Conservation (phyloP, 805 yeast genomes). For the Ogataea angusta region DNA sequence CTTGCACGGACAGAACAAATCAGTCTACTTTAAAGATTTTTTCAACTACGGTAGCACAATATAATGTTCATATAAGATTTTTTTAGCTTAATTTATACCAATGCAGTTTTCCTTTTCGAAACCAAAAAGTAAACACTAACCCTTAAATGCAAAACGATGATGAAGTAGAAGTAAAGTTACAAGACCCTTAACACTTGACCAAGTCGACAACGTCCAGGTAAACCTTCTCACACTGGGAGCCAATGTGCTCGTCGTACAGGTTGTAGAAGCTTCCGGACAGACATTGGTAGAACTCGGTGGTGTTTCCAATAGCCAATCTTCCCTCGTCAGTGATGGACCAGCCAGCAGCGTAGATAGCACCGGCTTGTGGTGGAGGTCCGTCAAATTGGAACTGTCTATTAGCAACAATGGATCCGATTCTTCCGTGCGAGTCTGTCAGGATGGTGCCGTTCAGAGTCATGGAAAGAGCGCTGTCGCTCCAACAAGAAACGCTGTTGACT, state of each 20-base stretch:
- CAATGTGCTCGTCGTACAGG: slow-evolving; percentile 49
- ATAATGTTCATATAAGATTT: slow-evolving; percentile 3
- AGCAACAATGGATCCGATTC: slow-evolving; percentile 59
- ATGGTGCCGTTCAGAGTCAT: slow-evolving; percentile 41
- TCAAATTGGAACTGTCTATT: slow-evolving; percentile 66
- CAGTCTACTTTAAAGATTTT: neutral
- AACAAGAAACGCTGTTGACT: slow-evolving; percentile 35
- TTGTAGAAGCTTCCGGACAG: slow-evolving; percentile 56
- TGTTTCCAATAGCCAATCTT: slow-evolving; percentile 49
- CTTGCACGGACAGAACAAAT: slow-evolving; percentile 1
- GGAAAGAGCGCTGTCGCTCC: slow-evolving; percentile 37
- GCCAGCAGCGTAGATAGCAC: slow-evolving; percentile 51
- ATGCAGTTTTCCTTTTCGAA: slow-evolving; percentile 15
- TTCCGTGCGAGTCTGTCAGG: slow-evolving; percentile 44
- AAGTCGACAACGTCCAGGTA: slow-evolving; percentile 45
- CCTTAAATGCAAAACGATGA: slow-evolving; percentile 15
- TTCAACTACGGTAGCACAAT: neutral
- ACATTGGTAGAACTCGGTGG: slow-evolving; percentile 51
- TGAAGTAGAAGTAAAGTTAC: slow-evolving; percentile 14
- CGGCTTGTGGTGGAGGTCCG: slow-evolving; percentile 65
- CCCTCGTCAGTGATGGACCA: slow-evolving; percentile 47
- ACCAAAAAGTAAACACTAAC: slow-evolving; percentile 13
- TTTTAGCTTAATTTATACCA: slow-evolving; percentile 3
- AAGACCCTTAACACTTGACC: slow-evolving; percentile 31
- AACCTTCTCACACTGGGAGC: slow-evolving; percentile 45